Percentiles rank a stretch among this genome's conserved stretches.
Conservation (phyloP, 2,329 filamentous ascomycete genomes). For the Pseudovirgaria hyperparasitica region DNA sequence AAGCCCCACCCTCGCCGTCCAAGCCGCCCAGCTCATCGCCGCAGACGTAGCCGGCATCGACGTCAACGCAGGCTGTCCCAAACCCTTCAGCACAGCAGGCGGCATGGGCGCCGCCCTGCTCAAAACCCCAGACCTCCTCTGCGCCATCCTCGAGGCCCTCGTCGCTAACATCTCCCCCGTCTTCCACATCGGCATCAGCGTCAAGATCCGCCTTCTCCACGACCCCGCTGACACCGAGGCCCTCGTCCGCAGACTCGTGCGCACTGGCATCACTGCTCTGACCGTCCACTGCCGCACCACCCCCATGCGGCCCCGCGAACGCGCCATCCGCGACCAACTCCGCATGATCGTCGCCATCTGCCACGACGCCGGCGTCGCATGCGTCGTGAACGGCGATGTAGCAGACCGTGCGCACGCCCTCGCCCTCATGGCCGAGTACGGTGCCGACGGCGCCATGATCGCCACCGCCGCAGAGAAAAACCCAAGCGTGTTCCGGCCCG, state of each 20-base stretch:
- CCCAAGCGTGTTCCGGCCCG: conserved; percentile 67
- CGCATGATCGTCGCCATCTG: conserved; percentile 74
- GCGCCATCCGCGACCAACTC: conserved; percentile 75
- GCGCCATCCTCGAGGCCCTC: conserved; percentile 69
- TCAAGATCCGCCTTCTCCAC: conserved; percentile 86
- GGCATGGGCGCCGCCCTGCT: conserved; percentile 94
- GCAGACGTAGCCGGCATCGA: conserved; percentile 87
- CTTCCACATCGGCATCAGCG: conserved; percentile 83
- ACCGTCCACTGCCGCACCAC: conserved; percentile 95
- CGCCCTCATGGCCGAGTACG: conserved; percentile 60
- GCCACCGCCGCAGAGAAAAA: conserved; percentile 87
- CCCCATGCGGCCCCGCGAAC: conserved; percentile 83
- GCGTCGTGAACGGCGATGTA: conserved; percentile 93
- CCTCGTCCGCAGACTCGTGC: conserved; percentile 65
- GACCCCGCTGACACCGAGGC: conserved; percentile 61
- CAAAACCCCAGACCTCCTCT: conserved; percentile 69
- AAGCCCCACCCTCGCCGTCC: conserved; percentile 67
- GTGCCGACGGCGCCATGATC: conserved; percentile 95
- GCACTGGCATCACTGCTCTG: conserved; percentile 81
- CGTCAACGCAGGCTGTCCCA: conserved; percentile 95
- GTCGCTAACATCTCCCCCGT: conserved; percentile 65
- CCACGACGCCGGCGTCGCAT: conserved; percentile 73
- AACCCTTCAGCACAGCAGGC: conserved; percentile 84
- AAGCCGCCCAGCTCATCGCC: conserved; percentile 74
- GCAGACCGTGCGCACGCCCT: conserved; percentile 59